phyloP scores from a whole-genome alignment of 2,329 filamentous ascomycete species.

The Teratosphaeria nubilosa region DNA sequence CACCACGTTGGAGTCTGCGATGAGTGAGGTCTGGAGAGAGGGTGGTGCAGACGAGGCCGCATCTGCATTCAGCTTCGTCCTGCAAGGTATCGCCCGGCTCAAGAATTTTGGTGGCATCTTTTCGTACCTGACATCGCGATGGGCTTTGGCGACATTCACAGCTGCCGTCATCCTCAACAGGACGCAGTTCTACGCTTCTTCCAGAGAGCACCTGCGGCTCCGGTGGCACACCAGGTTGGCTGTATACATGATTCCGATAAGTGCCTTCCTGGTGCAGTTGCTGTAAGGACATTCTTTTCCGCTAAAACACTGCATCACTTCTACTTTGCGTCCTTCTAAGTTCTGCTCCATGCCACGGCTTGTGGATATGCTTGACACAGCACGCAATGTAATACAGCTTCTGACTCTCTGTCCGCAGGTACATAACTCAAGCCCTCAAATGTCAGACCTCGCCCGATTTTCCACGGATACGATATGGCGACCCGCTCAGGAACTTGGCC shows the following conservation, averaged over 20 bases:
- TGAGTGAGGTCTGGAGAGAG: conserved; percentile 16
- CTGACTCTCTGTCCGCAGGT: not conserved
- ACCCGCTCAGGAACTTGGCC: conserved; percentile 30
- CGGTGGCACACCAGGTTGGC: conserved; percentile 61
- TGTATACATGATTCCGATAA: conserved; percentile 60
- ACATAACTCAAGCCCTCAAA: conserved; percentile 70
- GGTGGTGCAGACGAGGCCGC: conserved; percentile 14
- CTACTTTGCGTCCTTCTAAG: too few species aligned
- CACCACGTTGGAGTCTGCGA: conserved; percentile 20
- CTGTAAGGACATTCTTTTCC: conserved; percentile 30
- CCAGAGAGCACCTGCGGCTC: conserved; percentile 66
- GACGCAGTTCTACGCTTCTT: conserved; percentile 87
- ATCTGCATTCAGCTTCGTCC: conserved; percentile 18
- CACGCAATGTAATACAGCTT: not conserved
- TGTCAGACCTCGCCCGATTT: conserved; percentile 63
- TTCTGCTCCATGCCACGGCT: not conserved
- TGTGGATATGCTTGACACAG: not conserved
- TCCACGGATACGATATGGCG: conserved; percentile 37
- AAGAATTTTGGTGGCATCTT: conserved; percentile 76
- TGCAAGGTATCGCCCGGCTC: conserved; percentile 17
- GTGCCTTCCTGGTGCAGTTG: conserved; percentile 60
- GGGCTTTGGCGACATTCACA: conserved; percentile 79
- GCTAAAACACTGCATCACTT: too few species aligned
- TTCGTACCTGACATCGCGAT: conserved; percentile 81
- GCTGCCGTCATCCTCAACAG: conserved; percentile 83